phyloP scores from a whole-genome alignment of 2,329 filamentous ascomycete species.

The Ophiostoma sp. region DNA sequence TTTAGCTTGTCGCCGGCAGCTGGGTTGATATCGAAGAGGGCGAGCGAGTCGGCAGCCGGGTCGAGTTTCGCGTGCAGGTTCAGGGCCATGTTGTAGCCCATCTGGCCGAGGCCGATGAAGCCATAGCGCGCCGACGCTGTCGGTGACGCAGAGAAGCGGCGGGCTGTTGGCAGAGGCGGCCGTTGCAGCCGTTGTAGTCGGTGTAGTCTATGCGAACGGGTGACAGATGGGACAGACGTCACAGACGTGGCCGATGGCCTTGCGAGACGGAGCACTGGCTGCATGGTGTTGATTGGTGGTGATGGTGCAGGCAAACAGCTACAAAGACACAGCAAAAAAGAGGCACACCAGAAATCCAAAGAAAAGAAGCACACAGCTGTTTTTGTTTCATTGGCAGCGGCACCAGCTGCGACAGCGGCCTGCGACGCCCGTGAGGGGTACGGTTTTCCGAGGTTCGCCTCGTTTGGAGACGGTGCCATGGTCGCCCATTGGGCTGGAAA shows the following conservation, averaged over 20 bases:
- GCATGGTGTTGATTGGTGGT: not conserved
- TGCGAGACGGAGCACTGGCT: not conserved
- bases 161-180: not conserved
- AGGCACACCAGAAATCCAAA: not conserved
- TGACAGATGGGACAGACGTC: too few relatives aligned
- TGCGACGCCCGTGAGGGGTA: constrained; percentile 12
- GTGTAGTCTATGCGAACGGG: not conserved
- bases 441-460: constrained; percentile 20
- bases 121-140: constrained; percentile 49
- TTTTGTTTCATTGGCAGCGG: too few relatives aligned
- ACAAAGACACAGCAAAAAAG: too few relatives aligned
- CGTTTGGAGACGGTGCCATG: not conserved
- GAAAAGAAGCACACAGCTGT: not conserved
- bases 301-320: not conserved
- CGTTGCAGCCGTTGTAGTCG: not conserved
- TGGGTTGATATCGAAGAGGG: constrained; percentile 53
- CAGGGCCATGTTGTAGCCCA: constrained; percentile 60
- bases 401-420: not conserved
- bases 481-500: not conserved
- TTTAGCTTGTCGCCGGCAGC: constrained; percentile 44
- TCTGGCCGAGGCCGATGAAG: constrained; percentile 57
- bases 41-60: constrained; percentile 44
- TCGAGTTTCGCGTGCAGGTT: constrained; percentile 54
- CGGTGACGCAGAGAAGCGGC: constrained; percentile 44
- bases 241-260: not conserved